These are phyloP conservation scores for Sugiyamaella chiloensis DNA, from an alignment of 805 yeast genomes.

Conservation along the genomic window DNA sequence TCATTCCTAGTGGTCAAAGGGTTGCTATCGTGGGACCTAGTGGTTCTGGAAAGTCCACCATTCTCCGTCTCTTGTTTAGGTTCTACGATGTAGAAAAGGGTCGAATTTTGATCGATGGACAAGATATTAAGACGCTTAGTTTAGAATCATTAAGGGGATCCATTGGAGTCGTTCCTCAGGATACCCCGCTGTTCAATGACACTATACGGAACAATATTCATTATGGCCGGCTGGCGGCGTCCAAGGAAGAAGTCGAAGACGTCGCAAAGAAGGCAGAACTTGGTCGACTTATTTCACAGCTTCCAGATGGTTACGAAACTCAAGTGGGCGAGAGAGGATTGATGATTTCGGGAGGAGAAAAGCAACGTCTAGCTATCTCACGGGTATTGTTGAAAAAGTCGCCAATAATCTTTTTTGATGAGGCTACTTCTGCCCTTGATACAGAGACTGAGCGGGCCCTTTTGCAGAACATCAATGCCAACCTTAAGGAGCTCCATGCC, in stretches of 20 bases:
- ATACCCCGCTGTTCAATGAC: slow-evolving; percentile 92
- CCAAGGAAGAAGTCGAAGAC: slow-evolving; percentile 62
- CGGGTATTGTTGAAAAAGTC: slow-evolving; percentile 81
- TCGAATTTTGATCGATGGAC: slow-evolving; percentile 79
- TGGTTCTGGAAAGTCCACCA: slow-evolving; percentile 93
- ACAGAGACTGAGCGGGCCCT: slow-evolving; percentile 92
- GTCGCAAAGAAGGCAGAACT: slow-evolving; percentile 72
- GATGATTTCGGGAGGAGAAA: slow-evolving; percentile 99
- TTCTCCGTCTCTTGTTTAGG: slow-evolving; percentile 77
- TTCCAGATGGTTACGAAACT: slow-evolving; percentile 84
- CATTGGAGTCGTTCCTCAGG: slow-evolving; percentile 96
- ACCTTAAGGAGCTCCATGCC: slow-evolving; percentile 54
- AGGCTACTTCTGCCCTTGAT: slow-evolving; percentile 92
- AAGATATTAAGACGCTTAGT: slow-evolving; percentile 72
- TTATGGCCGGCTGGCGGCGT: slow-evolving; percentile 75
- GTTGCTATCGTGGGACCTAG: slow-evolving; percentile 96
- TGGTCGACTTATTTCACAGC: slow-evolving; percentile 53
- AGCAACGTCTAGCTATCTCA: slow-evolving; percentile 92
- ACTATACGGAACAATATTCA: slow-evolving; percentile 82
- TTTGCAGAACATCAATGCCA: slow-evolving; percentile 64
- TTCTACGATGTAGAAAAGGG: slow-evolving; percentile 84
- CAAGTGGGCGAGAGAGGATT: slow-evolving; percentile 94
- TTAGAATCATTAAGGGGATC: slow-evolving; percentile 68
- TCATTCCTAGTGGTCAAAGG: slow-evolving; percentile 84
- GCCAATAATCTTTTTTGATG: slow-evolving; percentile 92